Percentiles rank a stretch among this genome's conserved stretches.
These are phyloP conservation scores for Aspergillus diversus DNA, from an alignment of 495 filamentous ascomycete species.

Conservation along the genomic window DNA sequence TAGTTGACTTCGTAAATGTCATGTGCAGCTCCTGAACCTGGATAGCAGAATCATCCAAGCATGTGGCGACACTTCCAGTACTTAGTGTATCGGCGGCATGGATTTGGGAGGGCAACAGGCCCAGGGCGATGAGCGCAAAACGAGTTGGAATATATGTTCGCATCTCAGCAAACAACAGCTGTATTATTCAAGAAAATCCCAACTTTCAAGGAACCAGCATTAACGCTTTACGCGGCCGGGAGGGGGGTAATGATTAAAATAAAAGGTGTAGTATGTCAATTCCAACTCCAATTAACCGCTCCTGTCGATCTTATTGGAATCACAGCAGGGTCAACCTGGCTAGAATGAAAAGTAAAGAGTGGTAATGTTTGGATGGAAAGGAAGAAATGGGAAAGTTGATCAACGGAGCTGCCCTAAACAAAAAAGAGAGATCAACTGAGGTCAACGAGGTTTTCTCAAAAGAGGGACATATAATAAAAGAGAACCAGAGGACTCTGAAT, in stretches of 20 bases:
- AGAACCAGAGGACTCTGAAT: background rate
- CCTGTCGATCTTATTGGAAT: conserved; percentile 16
- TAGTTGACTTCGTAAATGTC: conserved; percentile 72
- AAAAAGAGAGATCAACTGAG: background rate
- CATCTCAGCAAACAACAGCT: conserved; percentile 29
- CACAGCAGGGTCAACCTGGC: conserved; percentile 35
- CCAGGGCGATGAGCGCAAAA: conserved; percentile 34
- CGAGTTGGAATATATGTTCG: conserved; percentile 12
- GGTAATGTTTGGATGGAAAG: background rate
- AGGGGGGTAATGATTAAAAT: conserved; percentile 10
- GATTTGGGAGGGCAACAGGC: conserved; percentile 44
- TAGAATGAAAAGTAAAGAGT: conserved; percentile 17
- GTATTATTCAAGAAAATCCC: background rate
- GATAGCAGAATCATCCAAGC: conserved; percentile 67
- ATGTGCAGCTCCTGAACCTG: conserved; percentile 75
- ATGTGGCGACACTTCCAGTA: conserved; percentile 79
- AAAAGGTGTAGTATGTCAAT: conserved; percentile 2
- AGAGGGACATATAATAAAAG: conserved; percentile 1
- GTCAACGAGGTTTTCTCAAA: conserved; percentile 8
- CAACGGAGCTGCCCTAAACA: background rate
- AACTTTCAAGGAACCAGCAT: background rate
- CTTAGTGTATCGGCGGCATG: conserved; percentile 72
- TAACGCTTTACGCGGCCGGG: background rate
- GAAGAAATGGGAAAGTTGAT: background rate
- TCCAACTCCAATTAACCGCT: conserved; percentile 10